Percentiles rank a stretch among this genome's conserved stretches.
Evolutionary conservation across 139 green algal species (phyloP).

Genomic region (Picochlorum sp.): DNA sequence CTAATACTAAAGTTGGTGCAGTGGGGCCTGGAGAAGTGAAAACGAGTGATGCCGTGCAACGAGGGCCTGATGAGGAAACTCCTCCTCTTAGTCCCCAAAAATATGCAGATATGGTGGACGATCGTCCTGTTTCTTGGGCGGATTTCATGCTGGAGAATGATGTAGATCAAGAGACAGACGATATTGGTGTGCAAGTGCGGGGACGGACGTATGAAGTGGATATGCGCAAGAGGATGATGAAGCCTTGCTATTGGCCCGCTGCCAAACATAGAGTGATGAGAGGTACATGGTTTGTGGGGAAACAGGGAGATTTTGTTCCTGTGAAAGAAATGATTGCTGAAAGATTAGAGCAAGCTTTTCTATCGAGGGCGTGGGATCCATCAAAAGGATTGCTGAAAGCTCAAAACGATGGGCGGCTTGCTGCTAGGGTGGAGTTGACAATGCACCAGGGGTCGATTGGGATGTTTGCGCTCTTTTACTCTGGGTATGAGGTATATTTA

Average conservation of each 20-base stretch:
- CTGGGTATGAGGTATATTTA: slow-evolving; percentile 24
- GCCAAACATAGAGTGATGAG: slow-evolving; percentile 27
- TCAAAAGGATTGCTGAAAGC: neutral
- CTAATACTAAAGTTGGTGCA: neutral
- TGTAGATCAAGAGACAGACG: slow-evolving; percentile 1
- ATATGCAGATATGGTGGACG: neutral
- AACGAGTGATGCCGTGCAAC: neutral
- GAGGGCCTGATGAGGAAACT: neutral
- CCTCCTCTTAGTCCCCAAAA: neutral
- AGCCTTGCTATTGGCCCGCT: slow-evolving; percentile 35
- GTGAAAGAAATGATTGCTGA: slow-evolving; percentile 37
- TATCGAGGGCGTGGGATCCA: slow-evolving; percentile 13
- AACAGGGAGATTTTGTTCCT: slow-evolving; percentile 35
- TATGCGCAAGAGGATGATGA: slow-evolving; percentile 27
- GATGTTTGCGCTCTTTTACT: slow-evolving; percentile 35
- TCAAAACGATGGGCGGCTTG: neutral
- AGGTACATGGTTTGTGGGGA: slow-evolving; percentile 48
- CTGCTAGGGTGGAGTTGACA: slow-evolving; percentile 30
- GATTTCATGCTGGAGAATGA: slow-evolving; percentile 1
- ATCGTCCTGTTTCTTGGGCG: neutral
- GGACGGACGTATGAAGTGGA: slow-evolving; percentile 36
- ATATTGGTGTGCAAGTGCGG: slow-evolving; percentile 20
- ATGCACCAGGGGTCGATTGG: slow-evolving; percentile 2
- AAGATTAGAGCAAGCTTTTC: slow-evolving; percentile 41
- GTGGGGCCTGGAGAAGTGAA: neutral